A percentile compares a stretch with the other conserved stretches of the same genome.
phyloP scores from a whole-genome alignment of 2,329 filamentous ascomycete genomes.

The Monilinia aucupariae region DNA sequence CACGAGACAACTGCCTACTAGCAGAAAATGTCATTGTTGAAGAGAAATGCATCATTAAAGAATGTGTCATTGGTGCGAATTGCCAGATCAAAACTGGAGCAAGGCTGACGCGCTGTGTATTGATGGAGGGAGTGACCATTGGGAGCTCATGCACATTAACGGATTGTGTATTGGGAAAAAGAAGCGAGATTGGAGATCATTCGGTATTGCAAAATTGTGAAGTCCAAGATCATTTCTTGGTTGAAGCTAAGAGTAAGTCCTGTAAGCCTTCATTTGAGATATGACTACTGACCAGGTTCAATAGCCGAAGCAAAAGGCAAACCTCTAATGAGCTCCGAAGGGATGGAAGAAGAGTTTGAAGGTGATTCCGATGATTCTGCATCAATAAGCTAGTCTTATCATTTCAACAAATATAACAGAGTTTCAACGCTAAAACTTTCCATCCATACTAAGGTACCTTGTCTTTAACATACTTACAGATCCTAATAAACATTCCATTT shows the following conservation, averaged over 20 bases:
- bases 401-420: background rate
- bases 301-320: conserved; percentile 62
- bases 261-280: background rate
- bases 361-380: conserved; percentile 20
- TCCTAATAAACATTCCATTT: background rate
- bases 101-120: conserved; percentile 75
- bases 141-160: conserved; percentile 80
- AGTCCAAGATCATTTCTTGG: conserved; percentile 82
- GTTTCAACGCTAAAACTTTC: background rate
- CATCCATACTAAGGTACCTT: background rate
- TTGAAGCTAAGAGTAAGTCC: conserved; percentile 68
- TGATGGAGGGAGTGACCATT: conserved; percentile 88
- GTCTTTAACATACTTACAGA: background rate
- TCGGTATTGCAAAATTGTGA: conserved; percentile 82
- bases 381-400: background rate
- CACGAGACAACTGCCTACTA: conserved; percentile 70
- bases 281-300: conserved; percentile 8
- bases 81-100: conserved; percentile 84
- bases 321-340: conserved; percentile 62
- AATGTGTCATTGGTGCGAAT: conserved; percentile 79
- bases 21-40: conserved; percentile 86
- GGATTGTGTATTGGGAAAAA: conserved; percentile 77
- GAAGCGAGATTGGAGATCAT: conserved; percentile 77
- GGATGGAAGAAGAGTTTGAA: conserved; percentile 57
- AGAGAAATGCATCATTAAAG: conserved; percentile 87